Conservation (phyloP, 495 filamentous ascomycete genomes). For the Chaetomidium leptoderma region DNA sequence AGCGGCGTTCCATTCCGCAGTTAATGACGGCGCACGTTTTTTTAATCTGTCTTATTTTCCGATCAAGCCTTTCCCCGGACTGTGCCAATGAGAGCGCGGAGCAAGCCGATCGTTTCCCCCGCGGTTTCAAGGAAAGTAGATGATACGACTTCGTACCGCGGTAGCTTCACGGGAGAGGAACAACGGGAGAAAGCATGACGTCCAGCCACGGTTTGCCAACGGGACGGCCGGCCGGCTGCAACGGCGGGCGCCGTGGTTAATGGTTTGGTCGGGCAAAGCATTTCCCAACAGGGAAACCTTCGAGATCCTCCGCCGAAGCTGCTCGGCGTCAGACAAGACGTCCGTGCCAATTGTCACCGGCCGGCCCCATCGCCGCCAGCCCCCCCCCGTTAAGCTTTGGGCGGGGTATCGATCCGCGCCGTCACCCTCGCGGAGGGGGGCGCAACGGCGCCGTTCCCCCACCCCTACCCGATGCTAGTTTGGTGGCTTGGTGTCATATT, state of each 20-base stretch:
- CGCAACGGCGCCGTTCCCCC: neutral
- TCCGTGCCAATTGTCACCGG: constrained; percentile 14
- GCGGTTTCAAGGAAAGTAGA: constrained; percentile 9
- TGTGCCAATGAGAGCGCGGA: constrained; percentile 3
- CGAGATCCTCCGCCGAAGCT: constrained; percentile 27
- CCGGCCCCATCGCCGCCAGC: neutral
- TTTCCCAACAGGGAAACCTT: constrained; percentile 30
- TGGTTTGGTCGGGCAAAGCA: neutral
- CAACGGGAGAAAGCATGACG: neutral
- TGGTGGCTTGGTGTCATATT: neutral
- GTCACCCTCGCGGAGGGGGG: neutral
- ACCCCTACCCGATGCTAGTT: neutral
- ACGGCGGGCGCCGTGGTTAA: neutral
- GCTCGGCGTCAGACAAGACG: constrained; percentile 3
- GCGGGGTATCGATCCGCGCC: neutral
- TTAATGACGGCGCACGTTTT: constrained; percentile 27
- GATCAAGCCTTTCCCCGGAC: constrained; percentile 19
- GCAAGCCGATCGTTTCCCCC: constrained; percentile 5
- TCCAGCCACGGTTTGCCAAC: neutral
- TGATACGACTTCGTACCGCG: constrained; percentile 6
- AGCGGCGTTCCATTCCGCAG: constrained; percentile 32
- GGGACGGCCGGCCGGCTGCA: neutral
- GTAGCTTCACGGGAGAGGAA: neutral
- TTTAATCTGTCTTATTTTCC: constrained; percentile 32
- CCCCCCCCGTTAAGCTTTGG: neutral